Conservation (phyloP, 331 rosid species). For the Quercus tomentella region DNA sequence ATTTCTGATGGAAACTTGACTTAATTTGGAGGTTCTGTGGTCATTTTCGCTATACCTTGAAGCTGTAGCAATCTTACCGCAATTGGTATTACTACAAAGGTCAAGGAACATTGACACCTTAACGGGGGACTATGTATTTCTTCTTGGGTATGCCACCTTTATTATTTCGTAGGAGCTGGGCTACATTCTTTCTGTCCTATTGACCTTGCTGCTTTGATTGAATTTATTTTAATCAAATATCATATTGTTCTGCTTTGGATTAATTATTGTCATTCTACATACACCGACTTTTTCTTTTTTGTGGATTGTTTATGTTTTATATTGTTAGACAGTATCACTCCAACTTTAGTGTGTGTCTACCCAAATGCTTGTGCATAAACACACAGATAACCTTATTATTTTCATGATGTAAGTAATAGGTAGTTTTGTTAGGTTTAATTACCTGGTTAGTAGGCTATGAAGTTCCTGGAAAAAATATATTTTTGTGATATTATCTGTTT, state of each 20-base stretch:
- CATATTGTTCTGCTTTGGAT: neutral
- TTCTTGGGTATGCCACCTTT: slow-evolving; percentile 31
- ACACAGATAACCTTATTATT: no score
- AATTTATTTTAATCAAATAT: neutral
- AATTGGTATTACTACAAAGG: slow-evolving; percentile 28
- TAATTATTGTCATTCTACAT: neutral
- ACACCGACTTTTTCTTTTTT: neutral
- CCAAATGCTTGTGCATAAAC: no score
- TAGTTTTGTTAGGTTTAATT: no score
- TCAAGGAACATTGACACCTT: slow-evolving; percentile 29
- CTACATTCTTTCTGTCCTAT: neutral
- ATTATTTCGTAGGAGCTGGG: neutral
- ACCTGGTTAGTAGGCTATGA: no score
- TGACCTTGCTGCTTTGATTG: no score
- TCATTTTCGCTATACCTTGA: slow-evolving; percentile 30
- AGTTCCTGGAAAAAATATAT: no score
- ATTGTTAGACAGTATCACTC: neutral
- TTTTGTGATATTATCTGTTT: no score
- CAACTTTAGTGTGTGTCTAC: neutral
- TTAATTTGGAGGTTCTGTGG: slow-evolving; percentile 19
- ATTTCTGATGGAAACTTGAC: neutral
- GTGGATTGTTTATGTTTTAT: neutral
- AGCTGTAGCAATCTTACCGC: slow-evolving; percentile 37
- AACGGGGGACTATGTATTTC: slow-evolving; percentile 28
- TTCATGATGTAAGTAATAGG: no score